These are phyloP conservation scores for Aureobasidium sp. DNA, from an alignment of 2,329 filamentous ascomycete species.

Conservation along the genomic window DNA sequence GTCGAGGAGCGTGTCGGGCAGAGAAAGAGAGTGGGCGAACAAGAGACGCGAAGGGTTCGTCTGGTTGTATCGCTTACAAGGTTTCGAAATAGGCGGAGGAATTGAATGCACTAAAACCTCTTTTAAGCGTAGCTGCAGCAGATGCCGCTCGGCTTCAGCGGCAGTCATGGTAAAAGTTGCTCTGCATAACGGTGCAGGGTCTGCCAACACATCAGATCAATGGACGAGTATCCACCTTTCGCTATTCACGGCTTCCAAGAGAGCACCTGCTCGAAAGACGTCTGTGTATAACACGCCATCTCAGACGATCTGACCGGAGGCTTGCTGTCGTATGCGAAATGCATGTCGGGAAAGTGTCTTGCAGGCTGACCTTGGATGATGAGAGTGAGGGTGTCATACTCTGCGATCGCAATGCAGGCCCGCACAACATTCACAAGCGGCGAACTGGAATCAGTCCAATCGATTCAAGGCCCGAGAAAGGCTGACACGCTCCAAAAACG, in stretches of 20 bases:
- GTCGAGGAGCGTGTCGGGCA: background rate
- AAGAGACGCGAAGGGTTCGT: background rate
- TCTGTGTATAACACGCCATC: slow-evolving; percentile 8
- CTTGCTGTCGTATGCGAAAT: background rate
- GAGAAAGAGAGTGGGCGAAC: background rate
- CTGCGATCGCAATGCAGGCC: background rate
- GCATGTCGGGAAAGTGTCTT: slow-evolving; percentile 3
- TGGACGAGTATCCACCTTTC: background rate
- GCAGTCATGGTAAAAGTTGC: slow-evolving; percentile 4
- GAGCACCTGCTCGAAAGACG: background rate
- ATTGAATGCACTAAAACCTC: background rate
- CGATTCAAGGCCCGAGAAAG: background rate
- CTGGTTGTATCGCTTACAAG: slow-evolving; percentile 7
- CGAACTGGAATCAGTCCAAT: background rate
- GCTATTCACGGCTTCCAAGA: background rate
- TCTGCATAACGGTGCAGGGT: background rate
- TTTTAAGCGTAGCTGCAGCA: background rate
- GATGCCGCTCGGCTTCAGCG: background rate
- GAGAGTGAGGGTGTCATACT: slow-evolving; percentile 1
- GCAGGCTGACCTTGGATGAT: background rate
- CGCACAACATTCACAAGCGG: slow-evolving; percentile 5
- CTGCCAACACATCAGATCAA: slow-evolving; percentile 1
- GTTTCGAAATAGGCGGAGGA: slow-evolving; percentile 1
- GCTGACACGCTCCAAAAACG: slow-evolving; percentile 3
- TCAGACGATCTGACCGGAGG: background rate